Evolutionary conservation across 129 eudicot genomes (phyloP), one percentile per base, ranked within the genome.

Genomic region (Artemisia annua): DNA sequence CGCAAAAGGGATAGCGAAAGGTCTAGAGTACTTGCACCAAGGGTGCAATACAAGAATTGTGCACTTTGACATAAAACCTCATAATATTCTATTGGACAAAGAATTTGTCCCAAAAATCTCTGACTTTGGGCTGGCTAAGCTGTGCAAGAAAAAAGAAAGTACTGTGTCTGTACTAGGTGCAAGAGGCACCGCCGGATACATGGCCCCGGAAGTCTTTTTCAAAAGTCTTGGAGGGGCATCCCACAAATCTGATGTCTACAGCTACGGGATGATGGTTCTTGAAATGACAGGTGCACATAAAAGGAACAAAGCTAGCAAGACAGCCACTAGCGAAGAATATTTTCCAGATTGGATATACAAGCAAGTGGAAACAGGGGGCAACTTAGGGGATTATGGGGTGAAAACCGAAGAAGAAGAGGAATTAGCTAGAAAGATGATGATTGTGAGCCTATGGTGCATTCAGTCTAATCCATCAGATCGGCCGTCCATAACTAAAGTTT

Each of bases 381-480:
- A 59, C 39, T 9, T 72, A 11, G 44, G 20, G 20, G 35, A 56
- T 7, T 24, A 55, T 35, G 71, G 62, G 16, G 49, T 53, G 18
- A 12, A 12, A 64, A 82, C 50, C 1, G 18, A 28, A 60, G 85
- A 78, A 24, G 91, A 80, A 5, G 83, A 73, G 30, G 67, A 72
- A 75, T 50, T 56, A 54, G 76, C 48, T 4, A 78, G 83, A 72
- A 86, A 84, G 66, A 80, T 89, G 96, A 58, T 89, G 2, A 51
- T 80, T 0, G 88, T 86, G 32, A 83, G 90, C 30, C 63, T 89
- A 9, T 89, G 88, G 90, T 86, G 90, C 80, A 82, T 86, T 9
- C 87, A 84, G 62, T 77, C 74, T 0, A 32, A 66, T 48, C 96
- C 91, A 51, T 66, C 70, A 0, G 26, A 63, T 2, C 13, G 69